Conservation (phyloP, 1,284 basidiomycete genomes). For the Melanopsichium pennsylvanicum region DNA sequence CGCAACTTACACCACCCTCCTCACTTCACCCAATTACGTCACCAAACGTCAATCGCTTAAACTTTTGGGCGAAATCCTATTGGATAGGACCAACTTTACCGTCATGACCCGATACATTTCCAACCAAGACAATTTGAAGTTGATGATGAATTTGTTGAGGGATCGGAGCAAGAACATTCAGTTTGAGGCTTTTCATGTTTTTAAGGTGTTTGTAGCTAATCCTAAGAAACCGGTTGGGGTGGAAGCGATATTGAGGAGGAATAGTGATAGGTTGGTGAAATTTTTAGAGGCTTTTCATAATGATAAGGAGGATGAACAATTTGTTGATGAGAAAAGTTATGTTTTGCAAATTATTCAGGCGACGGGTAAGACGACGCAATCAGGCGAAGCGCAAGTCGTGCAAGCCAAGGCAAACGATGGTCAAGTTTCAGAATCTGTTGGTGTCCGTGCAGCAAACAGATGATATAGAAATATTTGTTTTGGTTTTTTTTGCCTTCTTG, state of each 20-base stretch:
- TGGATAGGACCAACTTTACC: slow-evolving; percentile 95
- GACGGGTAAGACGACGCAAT: slow-evolving; percentile 31
- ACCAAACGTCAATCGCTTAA: slow-evolving; percentile 99
- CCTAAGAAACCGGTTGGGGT: slow-evolving; percentile 98
- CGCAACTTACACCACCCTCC: slow-evolving; percentile 87
- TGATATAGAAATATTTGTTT: no score
- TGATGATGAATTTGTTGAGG: slow-evolving; percentile 98
- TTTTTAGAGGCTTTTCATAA: slow-evolving; percentile 96
- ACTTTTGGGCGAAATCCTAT: slow-evolving; percentile 93
- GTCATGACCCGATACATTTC: slow-evolving; percentile 99
- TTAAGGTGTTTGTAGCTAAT: slow-evolving; percentile 99
- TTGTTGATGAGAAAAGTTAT: slow-evolving; percentile 65
- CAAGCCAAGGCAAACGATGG: no score
- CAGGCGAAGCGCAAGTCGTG: no score
- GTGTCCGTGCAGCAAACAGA: no score
- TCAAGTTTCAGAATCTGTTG: no score
- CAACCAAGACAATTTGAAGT: slow-evolving; percentile 85
- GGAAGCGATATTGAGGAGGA: slow-evolving; percentile 85
- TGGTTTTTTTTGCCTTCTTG: no score
- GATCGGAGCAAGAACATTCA: slow-evolving; percentile 99
- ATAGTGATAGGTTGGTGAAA: slow-evolving; percentile 88
- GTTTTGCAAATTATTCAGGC: slow-evolving; percentile 63
- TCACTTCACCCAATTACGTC: slow-evolving; percentile 94
- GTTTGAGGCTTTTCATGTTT: slow-evolving; percentile 99
- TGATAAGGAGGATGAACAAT: slow-evolving; percentile 79